Evolutionary conservation across 306 rosid species (phyloP).

Genomic region (Vachellia pachyceras): DNA sequence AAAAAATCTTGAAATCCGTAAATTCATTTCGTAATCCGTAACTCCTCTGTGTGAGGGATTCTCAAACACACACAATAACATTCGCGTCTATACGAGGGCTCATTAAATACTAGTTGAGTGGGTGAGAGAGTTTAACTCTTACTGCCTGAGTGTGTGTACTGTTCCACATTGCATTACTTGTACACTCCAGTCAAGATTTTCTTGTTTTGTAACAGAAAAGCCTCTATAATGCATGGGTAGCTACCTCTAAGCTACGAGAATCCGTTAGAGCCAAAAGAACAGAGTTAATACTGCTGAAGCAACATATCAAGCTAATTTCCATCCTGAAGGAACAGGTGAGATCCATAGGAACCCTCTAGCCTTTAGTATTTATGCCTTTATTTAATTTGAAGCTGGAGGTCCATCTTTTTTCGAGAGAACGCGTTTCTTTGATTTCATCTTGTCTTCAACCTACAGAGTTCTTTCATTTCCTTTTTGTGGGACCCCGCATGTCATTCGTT

Average conservation of each 20-base stretch:
- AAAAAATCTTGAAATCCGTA: no score
- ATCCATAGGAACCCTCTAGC: constrained; percentile 17
- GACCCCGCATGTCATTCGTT: neutral
- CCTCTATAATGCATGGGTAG: no score
- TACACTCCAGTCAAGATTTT: constrained; percentile 2
- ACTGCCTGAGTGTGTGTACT: neutral
- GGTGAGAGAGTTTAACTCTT: neutral
- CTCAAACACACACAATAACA: no score
- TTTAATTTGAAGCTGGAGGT: constrained; percentile 18
- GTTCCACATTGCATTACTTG: constrained; percentile 10
- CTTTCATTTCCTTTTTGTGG: neutral
- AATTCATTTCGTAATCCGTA: no score
- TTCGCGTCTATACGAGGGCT: no score
- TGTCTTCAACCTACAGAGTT: no score
- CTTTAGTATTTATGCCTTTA: constrained; percentile 25
- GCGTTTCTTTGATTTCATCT: no score
- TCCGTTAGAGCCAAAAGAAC: constrained; percentile 83
- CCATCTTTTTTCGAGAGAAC: neutral
- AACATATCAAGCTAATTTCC: constrained; percentile 66
- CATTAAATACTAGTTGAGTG: neutral
- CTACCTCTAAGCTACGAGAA: constrained; percentile 82
- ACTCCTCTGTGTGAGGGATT: no score
- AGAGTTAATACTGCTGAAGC: no score
- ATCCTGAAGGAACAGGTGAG: constrained; percentile 91
- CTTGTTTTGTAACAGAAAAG: constrained; percentile 61